Evolutionary conservation across 2,329 filamentous ascomycete species (phyloP), one percentile per base, ranked within the genome.

Genomic region (Cladophialophora psammophila): DNA sequence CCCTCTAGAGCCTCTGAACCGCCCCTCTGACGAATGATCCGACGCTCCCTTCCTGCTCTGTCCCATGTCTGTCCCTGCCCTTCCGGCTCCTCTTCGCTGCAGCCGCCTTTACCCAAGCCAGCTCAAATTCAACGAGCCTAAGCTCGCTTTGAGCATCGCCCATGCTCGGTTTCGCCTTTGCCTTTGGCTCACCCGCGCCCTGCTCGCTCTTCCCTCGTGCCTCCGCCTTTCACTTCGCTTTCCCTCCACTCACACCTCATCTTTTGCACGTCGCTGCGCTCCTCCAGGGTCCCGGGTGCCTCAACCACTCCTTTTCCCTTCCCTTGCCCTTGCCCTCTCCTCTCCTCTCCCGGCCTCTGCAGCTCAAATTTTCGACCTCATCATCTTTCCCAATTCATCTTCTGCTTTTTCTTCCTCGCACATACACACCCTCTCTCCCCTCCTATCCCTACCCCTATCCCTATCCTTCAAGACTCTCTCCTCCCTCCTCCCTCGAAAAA

Each of bases 71-170:
- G 34, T 54, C 15, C 38, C 60, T 63, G 42, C 60, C 36, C 35
- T 45, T 38, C 61, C 61, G 52, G 32, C 61, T 64, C 54, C 61
- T 64, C 61, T 58, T 64, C 34, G 61, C 52, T 57, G 61, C 61
- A 58, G 36, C 54, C 48, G 36, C 36, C 60, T 54, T 54, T 38
- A 12, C 52, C 61, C 20, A 45, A 58, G 26, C 61, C 42, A 57
- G 54, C 40, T 15, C 54, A 35, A 10, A 40, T 18, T 52, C 60
- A 45, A 50, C 60, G 50, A 63, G 32, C 15, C 60, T 63, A 63
- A 48, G 36, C 60, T 40, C n/a, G 48, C 20, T 48, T 56, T 48
- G 60, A 52, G 60, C 60, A 35, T 26, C 50, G 50, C 60, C 52
- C 45, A 42, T 42, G 35, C 52, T 36, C 26, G 60, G 31, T 55